Evolutionary conservation across 2,329 filamentous ascomycete genomes (phyloP).

Genomic region (Aspergillus texensis): DNA sequence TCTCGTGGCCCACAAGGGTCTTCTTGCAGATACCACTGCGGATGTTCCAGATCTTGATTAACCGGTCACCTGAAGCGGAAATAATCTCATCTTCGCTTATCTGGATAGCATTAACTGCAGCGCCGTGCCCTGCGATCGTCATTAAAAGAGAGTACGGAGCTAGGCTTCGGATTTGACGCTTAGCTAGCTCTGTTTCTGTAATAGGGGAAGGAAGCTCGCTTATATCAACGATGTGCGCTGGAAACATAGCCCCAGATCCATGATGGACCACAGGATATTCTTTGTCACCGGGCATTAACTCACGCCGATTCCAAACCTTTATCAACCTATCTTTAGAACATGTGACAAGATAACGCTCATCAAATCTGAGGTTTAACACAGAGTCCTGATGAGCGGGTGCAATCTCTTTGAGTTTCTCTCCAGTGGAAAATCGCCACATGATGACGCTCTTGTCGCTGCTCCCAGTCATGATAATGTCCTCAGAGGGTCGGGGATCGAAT

Average conservation of each 20-base stretch:
- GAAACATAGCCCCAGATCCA: constrained; percentile 49
- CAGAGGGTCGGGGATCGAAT: constrained; percentile 83
- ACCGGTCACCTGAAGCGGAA: constrained; percentile 89
- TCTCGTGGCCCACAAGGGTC: constrained; percentile 83
- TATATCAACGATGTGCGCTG: constrained; percentile 59
- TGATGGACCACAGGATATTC: constrained; percentile 49
- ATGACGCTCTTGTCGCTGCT: constrained; percentile 92
- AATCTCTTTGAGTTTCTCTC: constrained; percentile 76
- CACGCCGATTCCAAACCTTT: constrained; percentile 87
- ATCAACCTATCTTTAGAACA: constrained; percentile 98
- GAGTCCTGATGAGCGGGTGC: constrained; percentile 81
- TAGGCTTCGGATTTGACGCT: constrained; percentile 46
- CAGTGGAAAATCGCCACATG: constrained; percentile 91
- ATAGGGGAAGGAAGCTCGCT: constrained; percentile 42
- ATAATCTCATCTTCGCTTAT: constrained; percentile 84
- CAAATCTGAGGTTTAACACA: constrained; percentile 90
- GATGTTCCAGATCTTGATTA: constrained; percentile 95
- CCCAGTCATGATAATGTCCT: constrained; percentile 92
- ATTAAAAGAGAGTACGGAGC: constrained; percentile 77
- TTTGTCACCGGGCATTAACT: constrained; percentile 56
- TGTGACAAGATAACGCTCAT: constrained; percentile 87
- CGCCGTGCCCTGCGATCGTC: constrained; percentile 78
- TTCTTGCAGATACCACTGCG: constrained; percentile 73
- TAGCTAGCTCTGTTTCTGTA: constrained; percentile 47
- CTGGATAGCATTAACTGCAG: constrained; percentile 95